Percentiles rank a stretch among this genome's conserved stretches.
phyloP scores from a whole-genome alignment of 108 stramenopile species.

The Skeletonema grethae region DNA sequence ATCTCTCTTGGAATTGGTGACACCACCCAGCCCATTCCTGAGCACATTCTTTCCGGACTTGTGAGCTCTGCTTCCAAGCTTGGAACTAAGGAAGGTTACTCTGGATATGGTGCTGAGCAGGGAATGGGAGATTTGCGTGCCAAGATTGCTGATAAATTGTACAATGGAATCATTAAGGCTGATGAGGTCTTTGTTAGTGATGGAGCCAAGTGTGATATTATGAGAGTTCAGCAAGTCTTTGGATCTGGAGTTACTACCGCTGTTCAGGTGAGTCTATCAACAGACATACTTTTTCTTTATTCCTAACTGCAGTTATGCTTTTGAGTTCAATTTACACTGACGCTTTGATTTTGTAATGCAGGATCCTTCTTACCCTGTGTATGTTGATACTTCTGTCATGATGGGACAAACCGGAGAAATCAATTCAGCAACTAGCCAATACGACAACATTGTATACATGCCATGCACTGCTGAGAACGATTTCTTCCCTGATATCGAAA shows the following conservation, averaged over 20 bases:
- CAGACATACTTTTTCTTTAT: neutral
- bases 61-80: slow-evolving; percentile 84
- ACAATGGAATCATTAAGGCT: slow-evolving; percentile 87
- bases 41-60: slow-evolving; percentile 90
- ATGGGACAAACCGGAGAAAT: slow-evolving; percentile 94
- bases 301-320: neutral
- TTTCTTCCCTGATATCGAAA: slow-evolving; percentile 94
- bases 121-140: slow-evolving; percentile 84
- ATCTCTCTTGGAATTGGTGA: slow-evolving; percentile 97
- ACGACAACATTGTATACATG: slow-evolving; percentile 98
- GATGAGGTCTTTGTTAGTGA: slow-evolving; percentile 97
- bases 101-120: slow-evolving; percentile 96
- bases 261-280: slow-evolving; percentile 67
- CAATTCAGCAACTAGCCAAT: slow-evolving; percentile 86
- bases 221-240: slow-evolving; percentile 96
- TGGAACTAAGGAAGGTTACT: slow-evolving; percentile 93
- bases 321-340: neutral
- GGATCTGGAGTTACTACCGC: slow-evolving; percentile 90
- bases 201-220: slow-evolving; percentile 98
- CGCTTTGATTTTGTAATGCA: neutral
- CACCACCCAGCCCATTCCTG: slow-evolving; percentile 96
- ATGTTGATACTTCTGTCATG: slow-evolving; percentile 94
- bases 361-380: slow-evolving; percentile 97
- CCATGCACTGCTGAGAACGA: slow-evolving; percentile 91
- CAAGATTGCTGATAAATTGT: slow-evolving; percentile 90